phyloP scores from a whole-genome alignment of 2,329 filamentous ascomycete genomes.

The Phialocephala subalpina region DNA sequence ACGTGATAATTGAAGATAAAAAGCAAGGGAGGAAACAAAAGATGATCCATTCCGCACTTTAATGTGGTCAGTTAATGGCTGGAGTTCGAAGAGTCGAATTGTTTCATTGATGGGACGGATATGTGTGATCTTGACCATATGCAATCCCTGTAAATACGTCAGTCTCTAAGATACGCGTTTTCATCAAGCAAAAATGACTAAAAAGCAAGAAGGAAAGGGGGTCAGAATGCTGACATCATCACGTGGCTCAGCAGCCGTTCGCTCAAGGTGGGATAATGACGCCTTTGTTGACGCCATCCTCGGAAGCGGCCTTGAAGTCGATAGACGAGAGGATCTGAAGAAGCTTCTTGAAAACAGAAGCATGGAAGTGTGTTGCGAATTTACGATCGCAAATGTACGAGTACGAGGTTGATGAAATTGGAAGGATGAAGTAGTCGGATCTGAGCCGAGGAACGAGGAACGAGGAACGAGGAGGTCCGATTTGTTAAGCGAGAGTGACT shows the following conservation, averaged over 20 bases:
- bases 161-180: not conserved
- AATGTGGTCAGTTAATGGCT: constrained; percentile 57
- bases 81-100: constrained; percentile 73
- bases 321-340: not conserved
- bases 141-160: constrained; percentile 53
- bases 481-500: no score
- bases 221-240: constrained; percentile 60
- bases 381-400: not conserved
- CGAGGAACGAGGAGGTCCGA: no score
- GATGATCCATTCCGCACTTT: no score
- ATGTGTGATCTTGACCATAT: constrained; percentile 66
- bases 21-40: constrained; percentile 15
- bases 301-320: not conserved
- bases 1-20: constrained; percentile 2
- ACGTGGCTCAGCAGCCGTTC: constrained; percentile 78
- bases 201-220: not conserved
- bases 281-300: constrained; percentile 21
- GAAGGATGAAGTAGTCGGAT: not conserved
- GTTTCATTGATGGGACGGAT: constrained; percentile 72
- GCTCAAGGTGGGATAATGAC: constrained; percentile 66
- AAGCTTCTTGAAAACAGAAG: constrained; percentile 1
- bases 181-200: not conserved
- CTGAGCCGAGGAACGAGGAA: no score
- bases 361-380: not conserved
- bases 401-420: not conserved